A percentile compares a stretch with the other conserved stretches of the same genome.
Evolutionary conservation across 805 yeast genomes (phyloP).

Genomic region (Kockiozyma suomiensis): DNA sequence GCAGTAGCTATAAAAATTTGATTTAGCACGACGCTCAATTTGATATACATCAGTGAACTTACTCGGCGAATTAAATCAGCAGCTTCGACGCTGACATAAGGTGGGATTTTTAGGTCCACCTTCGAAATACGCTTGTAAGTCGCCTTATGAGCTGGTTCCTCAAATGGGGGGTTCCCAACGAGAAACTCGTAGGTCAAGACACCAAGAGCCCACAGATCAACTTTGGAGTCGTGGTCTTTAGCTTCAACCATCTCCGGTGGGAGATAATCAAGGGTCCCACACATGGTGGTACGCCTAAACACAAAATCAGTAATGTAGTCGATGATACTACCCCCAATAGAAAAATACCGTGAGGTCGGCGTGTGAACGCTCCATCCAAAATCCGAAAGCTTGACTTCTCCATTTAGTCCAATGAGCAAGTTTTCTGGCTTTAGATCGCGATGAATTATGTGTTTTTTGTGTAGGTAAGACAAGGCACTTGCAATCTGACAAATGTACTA

Average conservation of each 20-base stretch:
- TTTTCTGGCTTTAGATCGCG: conserved; percentile 95
- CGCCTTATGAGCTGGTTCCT: conserved; percentile 69
- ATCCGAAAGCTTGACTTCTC: conserved; percentile 81
- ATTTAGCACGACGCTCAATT: neutral
- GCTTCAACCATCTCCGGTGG: conserved; percentile 95
- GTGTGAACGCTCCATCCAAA: conserved; percentile 94
- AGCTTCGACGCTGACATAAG: conserved; percentile 70
- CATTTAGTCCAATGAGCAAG: conserved; percentile 73
- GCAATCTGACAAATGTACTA: conserved; percentile 79
- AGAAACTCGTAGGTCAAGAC: conserved; percentile 81
- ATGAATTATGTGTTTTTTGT: conserved; percentile 78
- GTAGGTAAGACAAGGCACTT: conserved; percentile 74
- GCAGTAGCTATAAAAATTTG: conserved; percentile 50
- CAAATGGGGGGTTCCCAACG: conserved; percentile 91
- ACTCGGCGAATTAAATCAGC: conserved; percentile 63
- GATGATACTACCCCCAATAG: neutral
- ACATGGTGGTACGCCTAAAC: conserved; percentile 70
- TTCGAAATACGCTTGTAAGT: conserved; percentile 80
- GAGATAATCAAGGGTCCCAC: conserved; percentile 92
- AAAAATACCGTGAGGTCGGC: conserved; percentile 45
- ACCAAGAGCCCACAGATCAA: conserved; percentile 94
- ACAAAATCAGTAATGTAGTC: neutral
- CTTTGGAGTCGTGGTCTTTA: conserved; percentile 72
- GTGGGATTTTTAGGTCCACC: conserved; percentile 76
- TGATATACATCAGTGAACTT: neutral